Conservation (phyloP, 148 eudicot species). For the Fagopyrum esculentum region DNA sequence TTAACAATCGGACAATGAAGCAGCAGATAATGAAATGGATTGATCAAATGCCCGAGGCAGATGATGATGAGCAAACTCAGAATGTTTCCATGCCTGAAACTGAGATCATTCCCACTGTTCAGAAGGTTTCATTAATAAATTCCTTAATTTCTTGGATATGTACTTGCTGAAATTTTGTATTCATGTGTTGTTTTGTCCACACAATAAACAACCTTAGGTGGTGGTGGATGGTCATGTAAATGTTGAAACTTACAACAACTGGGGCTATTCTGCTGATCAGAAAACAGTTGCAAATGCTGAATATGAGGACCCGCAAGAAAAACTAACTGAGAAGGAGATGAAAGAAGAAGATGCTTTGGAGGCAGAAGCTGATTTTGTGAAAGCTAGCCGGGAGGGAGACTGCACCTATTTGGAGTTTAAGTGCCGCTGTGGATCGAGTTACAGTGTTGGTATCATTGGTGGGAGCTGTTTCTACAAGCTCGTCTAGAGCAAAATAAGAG, state of each 20-base stretch:
- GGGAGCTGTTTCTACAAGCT: conserved; percentile 7
- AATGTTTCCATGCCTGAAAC: background rate
- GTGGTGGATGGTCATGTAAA: background rate
- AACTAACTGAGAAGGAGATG: background rate
- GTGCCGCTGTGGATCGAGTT: conserved; percentile 10
- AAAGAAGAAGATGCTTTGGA: background rate
- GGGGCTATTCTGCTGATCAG: background rate
- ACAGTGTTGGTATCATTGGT: background rate
- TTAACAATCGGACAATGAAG: background rate
- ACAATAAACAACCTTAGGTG: background rate
- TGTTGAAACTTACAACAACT: background rate
- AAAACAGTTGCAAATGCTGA: background rate
- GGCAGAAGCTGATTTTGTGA: background rate
- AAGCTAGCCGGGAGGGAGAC: background rate
- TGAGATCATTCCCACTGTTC: background rate
- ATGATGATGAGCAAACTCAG: background rate
- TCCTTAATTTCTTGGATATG: background rate
- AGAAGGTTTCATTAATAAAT: background rate
- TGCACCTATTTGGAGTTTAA: conserved; percentile 3
- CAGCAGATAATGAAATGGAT: background rate
- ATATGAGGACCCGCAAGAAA: background rate
- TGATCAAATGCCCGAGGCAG: background rate
- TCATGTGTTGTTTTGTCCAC: background rate
- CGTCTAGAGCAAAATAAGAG: background rate
- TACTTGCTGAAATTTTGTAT: background rate